Conservation (phyloP, 148 eudicot species). For the Diospyros lotus region DNA sequence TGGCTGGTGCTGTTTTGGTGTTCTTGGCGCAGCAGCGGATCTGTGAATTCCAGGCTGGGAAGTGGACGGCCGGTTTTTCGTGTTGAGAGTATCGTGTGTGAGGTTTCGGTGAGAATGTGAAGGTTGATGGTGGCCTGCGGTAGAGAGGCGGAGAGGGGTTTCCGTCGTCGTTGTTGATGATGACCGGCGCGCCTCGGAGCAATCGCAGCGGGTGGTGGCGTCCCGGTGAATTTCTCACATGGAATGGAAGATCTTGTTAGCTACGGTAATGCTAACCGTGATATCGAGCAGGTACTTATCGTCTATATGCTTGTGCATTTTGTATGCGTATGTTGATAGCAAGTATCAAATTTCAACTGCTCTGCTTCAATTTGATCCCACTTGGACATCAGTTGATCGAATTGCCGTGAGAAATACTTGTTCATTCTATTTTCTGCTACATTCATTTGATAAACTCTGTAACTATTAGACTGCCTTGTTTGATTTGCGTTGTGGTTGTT, state of each 20-base stretch:
- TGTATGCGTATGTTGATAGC: background rate
- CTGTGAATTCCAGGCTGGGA: constrained; percentile 10
- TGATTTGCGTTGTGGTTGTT: background rate
- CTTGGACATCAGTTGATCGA: background rate
- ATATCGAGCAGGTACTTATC: constrained; percentile 65
- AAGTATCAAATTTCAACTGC: background rate
- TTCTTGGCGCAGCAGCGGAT: constrained; percentile 14
- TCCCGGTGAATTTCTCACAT: constrained; percentile 51
- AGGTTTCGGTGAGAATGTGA: constrained; percentile 12
- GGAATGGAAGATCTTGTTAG: constrained; percentile 96
- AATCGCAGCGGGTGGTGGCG: constrained; percentile 46
- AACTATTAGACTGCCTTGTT: background rate
- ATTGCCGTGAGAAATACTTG: background rate
- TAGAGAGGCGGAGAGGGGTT: background rate
- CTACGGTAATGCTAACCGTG: constrained; percentile 51
- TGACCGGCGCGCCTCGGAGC: constrained; percentile 50
- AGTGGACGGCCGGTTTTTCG: background rate
- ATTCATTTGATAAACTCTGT: background rate
- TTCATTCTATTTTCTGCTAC: background rate
- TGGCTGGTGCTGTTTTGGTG: background rate
- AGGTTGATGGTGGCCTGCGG: constrained; percentile 28
- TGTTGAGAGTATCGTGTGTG: background rate
- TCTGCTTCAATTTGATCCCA: background rate
- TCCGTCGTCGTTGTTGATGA: constrained; percentile 56
- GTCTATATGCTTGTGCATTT: background rate